Evolutionary conservation across 495 filamentous ascomycete species (phyloP).

Genomic region (Hypoxylon rickii): DNA sequence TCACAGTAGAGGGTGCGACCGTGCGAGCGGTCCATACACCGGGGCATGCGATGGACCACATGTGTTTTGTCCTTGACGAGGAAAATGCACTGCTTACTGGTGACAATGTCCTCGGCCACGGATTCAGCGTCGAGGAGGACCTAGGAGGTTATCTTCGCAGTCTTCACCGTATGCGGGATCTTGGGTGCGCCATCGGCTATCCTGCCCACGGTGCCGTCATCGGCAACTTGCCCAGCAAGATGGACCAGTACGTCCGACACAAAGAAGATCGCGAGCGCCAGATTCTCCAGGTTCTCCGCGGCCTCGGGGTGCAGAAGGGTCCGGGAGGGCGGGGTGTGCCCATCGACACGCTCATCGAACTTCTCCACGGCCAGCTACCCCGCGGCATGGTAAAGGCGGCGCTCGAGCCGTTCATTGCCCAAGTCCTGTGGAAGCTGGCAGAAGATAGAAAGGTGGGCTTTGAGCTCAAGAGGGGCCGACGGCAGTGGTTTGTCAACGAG

Average conservation of each 20-base stretch:
- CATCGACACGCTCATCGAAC: constrained; percentile 42
- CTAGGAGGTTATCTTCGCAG: constrained; percentile 67
- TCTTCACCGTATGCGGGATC: constrained; percentile 63
- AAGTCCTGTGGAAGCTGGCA: constrained; percentile 54
- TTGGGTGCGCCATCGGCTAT: constrained; percentile 66
- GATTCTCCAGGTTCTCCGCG: constrained; percentile 61
- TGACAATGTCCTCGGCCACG: constrained; percentile 85
- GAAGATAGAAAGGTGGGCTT: constrained; percentile 57
- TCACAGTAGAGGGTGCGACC: constrained; percentile 71
- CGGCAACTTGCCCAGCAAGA: constrained; percentile 60
- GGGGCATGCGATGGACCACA: constrained; percentile 80
- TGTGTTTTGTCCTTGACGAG: constrained; percentile 70
- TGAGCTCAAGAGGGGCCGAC: constrained; percentile 15
- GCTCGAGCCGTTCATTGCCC: constrained; percentile 52
- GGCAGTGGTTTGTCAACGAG: background rate
- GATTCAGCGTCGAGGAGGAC: constrained; percentile 81
- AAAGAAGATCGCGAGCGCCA: constrained; percentile 72
- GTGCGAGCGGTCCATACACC: constrained; percentile 71
- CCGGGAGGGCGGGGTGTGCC: constrained; percentile 36
- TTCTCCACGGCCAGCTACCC: constrained; percentile 46
- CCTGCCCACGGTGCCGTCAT: constrained; percentile 79
- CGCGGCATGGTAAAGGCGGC: constrained; percentile 34
- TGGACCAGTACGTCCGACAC: constrained; percentile 74
- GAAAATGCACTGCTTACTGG: constrained; percentile 83
- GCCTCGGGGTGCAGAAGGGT: background rate